phyloP scores from a whole-genome alignment of 495 filamentous ascomycete genomes.

The Tetracladium marchalianum region DNA sequence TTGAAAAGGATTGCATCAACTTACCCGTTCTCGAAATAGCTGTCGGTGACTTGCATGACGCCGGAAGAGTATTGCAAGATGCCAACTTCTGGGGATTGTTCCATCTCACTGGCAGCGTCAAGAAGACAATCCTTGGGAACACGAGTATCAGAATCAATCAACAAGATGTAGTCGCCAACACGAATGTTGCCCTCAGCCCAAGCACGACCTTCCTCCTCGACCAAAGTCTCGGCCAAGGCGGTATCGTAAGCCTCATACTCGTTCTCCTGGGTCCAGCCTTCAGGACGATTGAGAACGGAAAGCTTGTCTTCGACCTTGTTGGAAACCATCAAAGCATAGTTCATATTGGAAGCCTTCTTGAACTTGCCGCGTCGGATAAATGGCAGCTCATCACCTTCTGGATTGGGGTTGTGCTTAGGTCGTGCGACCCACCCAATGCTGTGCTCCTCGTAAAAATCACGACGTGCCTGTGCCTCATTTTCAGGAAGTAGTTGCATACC shows the following conservation, averaged over 20 bases:
- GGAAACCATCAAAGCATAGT: conserved; percentile 51
- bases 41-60: conserved; percentile 57
- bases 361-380: conserved; percentile 58
- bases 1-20: not conserved
- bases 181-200: conserved; percentile 65
- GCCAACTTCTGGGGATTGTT: conserved; percentile 57
- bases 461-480: conserved; percentile 44
- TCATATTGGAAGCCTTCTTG: conserved; percentile 71
- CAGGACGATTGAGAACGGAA: conserved; percentile 28
- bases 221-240: conserved; percentile 39
- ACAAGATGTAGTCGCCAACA: conserved; percentile 61
- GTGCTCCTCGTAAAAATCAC: conserved; percentile 55
- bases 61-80: conserved; percentile 61
- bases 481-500: conserved; percentile 48
- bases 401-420: conserved; percentile 36
- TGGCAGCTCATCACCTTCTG: conserved; percentile 19
- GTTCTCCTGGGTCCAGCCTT: conserved; percentile 35
- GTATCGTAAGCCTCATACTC: conserved; percentile 33
- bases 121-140: conserved; percentile 52
- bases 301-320: conserved; percentile 52
- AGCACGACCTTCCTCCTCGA: conserved; percentile 45
- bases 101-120: conserved; percentile 63
- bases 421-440: conserved; percentile 53
- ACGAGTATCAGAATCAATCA: conserved; percentile 20
- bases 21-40: conserved; percentile 47